Evolutionary conservation across 805 yeast species (phyloP).

Genomic region (Saccharomycopsis lassenensis): DNA sequence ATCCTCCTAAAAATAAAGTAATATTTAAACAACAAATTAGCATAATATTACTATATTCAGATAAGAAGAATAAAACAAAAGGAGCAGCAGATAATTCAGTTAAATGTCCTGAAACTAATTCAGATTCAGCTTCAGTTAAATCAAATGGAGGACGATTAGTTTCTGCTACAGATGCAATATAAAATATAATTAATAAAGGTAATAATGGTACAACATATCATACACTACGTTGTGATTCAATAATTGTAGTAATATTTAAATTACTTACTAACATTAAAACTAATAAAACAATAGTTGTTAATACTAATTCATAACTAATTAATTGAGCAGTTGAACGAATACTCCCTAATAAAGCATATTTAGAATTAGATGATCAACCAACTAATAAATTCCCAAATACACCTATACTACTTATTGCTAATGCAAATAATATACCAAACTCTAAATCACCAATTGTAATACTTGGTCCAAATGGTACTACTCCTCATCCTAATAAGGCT

Average conservation of each 20-base stretch:
- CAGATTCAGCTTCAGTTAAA: slow-evolving; percentile 9
- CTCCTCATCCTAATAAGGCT: slow-evolving; percentile 18
- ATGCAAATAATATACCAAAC: slow-evolving; percentile 15
- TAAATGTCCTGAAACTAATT: slow-evolving; percentile 5
- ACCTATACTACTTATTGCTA: slow-evolving; percentile 18
- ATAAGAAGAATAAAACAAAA: slow-evolving; percentile 7
- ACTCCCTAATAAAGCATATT: slow-evolving; percentile 19
- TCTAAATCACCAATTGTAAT: slow-evolving; percentile 15
- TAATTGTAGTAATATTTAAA: slow-evolving; percentile 9
- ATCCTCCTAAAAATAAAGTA: slow-evolving; percentile 6
- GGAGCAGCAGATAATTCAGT: slow-evolving; percentile 7
- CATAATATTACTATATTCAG: slow-evolving; percentile 6
- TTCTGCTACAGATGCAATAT: slow-evolving; percentile 13
- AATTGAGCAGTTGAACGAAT: slow-evolving; percentile 18
- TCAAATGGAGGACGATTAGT: slow-evolving; percentile 15
- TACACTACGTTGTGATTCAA: slow-evolving; percentile 8
- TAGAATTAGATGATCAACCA: slow-evolving; percentile 18
- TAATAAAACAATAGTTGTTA: slow-evolving; percentile 16
- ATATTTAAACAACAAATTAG: slow-evolving; percentile 3
- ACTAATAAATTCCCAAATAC: slow-evolving; percentile 19
- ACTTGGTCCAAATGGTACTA: slow-evolving; percentile 17
- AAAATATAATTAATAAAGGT: slow-evolving; percentile 3
- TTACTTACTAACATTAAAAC: slow-evolving; percentile 12
- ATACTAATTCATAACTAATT: slow-evolving; percentile 20
- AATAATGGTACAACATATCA: slow-evolving; percentile 11